Evolutionary conservation across 345 rosid genomes (phyloP).

Genomic region (Theobroma cacao): DNA sequence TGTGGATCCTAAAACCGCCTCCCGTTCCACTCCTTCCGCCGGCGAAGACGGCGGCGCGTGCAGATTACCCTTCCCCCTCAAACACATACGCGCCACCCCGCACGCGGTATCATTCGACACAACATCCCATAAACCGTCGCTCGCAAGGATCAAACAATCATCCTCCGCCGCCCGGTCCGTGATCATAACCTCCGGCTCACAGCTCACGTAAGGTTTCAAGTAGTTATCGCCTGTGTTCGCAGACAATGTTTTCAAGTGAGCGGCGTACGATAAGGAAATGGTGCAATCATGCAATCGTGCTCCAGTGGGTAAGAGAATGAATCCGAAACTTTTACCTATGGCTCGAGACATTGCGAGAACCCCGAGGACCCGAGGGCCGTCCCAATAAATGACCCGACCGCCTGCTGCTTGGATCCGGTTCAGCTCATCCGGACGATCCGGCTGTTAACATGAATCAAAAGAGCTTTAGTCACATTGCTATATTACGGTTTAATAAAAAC

Average conservation of each 20-base stretch:
- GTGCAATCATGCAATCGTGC: background rate
- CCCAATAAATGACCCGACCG: constrained; percentile 91
- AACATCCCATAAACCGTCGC: constrained; percentile 93
- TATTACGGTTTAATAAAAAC: background rate
- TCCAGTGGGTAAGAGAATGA: background rate
- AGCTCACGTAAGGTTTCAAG: constrained; percentile 82
- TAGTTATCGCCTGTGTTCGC: constrained; percentile 68
- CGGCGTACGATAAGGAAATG: background rate
- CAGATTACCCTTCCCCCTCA: constrained; percentile 29
- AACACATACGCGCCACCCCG: constrained; percentile 63
- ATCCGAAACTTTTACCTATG: constrained; percentile 46
- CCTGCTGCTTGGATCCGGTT: constrained; percentile 75
- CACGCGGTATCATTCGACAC: constrained; percentile 82
- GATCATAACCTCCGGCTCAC: constrained; percentile 75
- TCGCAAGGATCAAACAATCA: constrained; percentile 76
- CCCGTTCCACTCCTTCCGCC: background rate
- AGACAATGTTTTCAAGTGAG: background rate
- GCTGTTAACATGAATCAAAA: constrained; percentile 37
- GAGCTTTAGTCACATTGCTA: background rate
- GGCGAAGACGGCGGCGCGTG: background rate
- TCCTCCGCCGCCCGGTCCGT: constrained; percentile 65
- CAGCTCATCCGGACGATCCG: constrained; percentile 88
- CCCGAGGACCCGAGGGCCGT: constrained; percentile 79
- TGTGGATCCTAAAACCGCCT: background rate
- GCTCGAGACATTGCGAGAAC: constrained; percentile 92